Base-by-base conservation (phyloP, 1,284 basidiomycete genomes). In the Pterulicium gracile region DNA sequence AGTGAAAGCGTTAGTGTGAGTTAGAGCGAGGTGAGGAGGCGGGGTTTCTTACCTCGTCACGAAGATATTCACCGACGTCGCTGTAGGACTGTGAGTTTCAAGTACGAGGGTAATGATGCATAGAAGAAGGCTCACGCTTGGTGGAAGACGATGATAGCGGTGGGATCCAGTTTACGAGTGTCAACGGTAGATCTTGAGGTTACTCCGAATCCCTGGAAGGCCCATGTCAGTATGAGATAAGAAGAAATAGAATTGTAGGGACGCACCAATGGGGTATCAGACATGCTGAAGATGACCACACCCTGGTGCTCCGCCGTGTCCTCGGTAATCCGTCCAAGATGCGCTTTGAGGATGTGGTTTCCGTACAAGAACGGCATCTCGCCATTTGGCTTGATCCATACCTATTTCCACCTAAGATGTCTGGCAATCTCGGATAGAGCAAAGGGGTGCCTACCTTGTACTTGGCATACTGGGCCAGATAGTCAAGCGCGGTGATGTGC, bases 311-410 rank as follows among this genome's bases (percentile, higher is more conserved):
- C 96, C 12, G 95, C 94, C 3, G 94, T 97, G 60, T 99, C 96
- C 62, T 99, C 96, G 45, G 96, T 98, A 61, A 98, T 98, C 55
- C 95, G 78, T n/a, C 96, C 95, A 20, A 99, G 72, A 64, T 99
- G 96, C 22, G 96, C 96, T 68, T 98, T 99, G 54, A 98, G 80
- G 51, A 98, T 88, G 69, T 99, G 94, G 62, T 98, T 98, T 48
- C 96, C 96, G 59, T 98, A 99, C 44, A 99, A 68, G 73, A 97
- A 99, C 2, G 96, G 96, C 80, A 98, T 92, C 68, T 99, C 96
- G 58, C 96, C 96, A 53, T 98, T 96, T 13, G 94, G 88, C 66
- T 99, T 99, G 64, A 98, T 95, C 96, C 96, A 99, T 27, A 98
- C 81, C 94, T 96, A 55, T n/a, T n/a, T n/a, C n/a, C n/a, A n/a